These are phyloP conservation scores for Talaromyces stipitatus DNA, from an alignment of 495 filamentous ascomycete species.

Conservation along the genomic window DNA sequence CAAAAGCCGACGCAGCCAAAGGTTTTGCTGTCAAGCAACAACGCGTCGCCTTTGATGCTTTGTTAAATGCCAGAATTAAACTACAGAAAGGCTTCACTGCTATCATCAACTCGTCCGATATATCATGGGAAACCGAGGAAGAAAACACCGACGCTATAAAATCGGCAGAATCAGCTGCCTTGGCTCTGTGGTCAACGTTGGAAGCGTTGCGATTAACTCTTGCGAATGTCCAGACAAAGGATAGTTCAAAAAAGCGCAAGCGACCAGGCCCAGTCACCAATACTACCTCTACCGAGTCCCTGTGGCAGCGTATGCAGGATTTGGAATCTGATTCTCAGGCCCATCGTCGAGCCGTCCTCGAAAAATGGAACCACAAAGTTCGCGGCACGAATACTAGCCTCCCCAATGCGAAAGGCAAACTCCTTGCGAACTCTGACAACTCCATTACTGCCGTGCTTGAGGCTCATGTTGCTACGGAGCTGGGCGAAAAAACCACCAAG, in stretches of 20 bases:
- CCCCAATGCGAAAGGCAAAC: slow-evolving; percentile 34
- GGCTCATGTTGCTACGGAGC: slow-evolving; percentile 59
- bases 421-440: slow-evolving; percentile 34
- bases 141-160: slow-evolving; percentile 43
- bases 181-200: slow-evolving; percentile 80
- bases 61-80: slow-evolving; percentile 81
- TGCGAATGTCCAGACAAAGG: slow-evolving; percentile 37
- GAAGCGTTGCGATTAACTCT: slow-evolving; percentile 62
- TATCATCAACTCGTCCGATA: slow-evolving; percentile 61
- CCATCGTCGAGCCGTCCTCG: slow-evolving; percentile 34
- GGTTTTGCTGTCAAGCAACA: slow-evolving; percentile 79
- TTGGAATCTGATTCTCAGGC: slow-evolving; percentile 47
- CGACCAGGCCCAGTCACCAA: slow-evolving; percentile 39
- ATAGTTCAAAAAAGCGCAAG: slow-evolving; percentile 53
- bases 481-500: slow-evolving; percentile 58
- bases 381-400: slow-evolving; percentile 32
- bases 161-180: slow-evolving; percentile 79
- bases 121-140: slow-evolving; percentile 25
- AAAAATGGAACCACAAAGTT: slow-evolving; percentile 46
- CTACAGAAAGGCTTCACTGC: slow-evolving; percentile 83
- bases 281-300: slow-evolving; percentile 40
- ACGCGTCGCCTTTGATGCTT: slow-evolving; percentile 72
- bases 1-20: slow-evolving; percentile 73
- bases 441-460: slow-evolving; percentile 65
- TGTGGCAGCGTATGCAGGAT: slow-evolving; percentile 67